Base-by-base conservation (phyloP, 2,329 filamentous ascomycete genomes). In the Ustilaginoidea virens region DNA sequence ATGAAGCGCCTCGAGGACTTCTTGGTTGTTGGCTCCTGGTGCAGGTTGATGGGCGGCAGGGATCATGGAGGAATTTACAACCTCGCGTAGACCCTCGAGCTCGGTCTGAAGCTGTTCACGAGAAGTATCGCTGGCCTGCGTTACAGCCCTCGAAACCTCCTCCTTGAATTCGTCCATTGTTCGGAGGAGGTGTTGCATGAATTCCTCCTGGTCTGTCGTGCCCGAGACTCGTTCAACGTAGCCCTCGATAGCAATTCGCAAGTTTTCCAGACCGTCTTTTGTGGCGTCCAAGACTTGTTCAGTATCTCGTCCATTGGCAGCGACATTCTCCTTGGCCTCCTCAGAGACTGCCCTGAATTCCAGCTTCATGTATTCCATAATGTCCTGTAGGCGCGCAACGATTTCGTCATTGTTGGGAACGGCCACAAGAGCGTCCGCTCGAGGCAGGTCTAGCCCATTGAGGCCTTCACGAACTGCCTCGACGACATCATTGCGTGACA, bases 251-350 rank as follows among this genome's bases (percentile, higher is more conserved):
- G 92, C 80, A 9, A 61, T 57, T 8, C 83, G 74, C 5, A 96
- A 67, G 39, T 71, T 76, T 40, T 92, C 83, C 10, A 93, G 65
- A 0, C 85, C 85, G 46, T 92, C 82, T 40, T 83, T 87, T 24
- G 92, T 76, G 1, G 83, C 80, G 48, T 90, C 81, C 4, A 94
- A 61, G 9, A 92, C 74, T 48, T 93, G 82, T 49, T 93, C 85
- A 0, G 83, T 87, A 46, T 90, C 82, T 33, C 74, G 69, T 23
- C 79, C 81, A 40, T 74, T 81, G 36, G 79, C 76, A 3, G 80
- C 72, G 13, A 82, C 76, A 40, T 83, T 87, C 42, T 87, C 71
- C 48, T 86, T 85, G 8, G 69, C 65, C 41, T 74, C 71, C 17
- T 74, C 64, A 0, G 70, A 72, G 2, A 72, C 58, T 3, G 63